A percentile compares a stretch with the other conserved stretches of the same genome.
phyloP scores from a whole-genome alignment of 306 rosid species.

The Prunus padus region DNA sequence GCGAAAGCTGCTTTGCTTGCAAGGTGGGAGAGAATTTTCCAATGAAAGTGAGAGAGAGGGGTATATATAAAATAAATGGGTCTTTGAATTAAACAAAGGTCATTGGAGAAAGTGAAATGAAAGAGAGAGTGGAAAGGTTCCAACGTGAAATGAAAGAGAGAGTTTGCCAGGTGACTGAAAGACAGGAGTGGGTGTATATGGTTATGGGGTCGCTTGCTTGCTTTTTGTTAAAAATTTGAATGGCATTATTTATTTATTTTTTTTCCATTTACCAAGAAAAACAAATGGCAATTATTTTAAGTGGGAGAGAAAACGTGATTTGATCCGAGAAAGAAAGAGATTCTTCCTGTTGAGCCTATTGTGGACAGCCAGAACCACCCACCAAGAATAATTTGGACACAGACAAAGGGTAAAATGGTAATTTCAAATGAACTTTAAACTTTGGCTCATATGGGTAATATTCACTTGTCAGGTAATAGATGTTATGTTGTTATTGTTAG shows the following conservation, averaged over 20 bases:
- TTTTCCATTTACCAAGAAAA: neutral
- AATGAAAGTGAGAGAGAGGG: neutral
- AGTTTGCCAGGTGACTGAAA: constrained; percentile 5
- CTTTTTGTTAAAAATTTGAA: neutral
- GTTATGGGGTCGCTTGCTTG: constrained; percentile 19
- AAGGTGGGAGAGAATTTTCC: constrained; percentile 55
- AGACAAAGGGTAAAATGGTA: no score
- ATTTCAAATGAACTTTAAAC: no score
- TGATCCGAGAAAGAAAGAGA: constrained; percentile 3
- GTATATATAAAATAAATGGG: neutral
- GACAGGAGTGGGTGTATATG: neutral
- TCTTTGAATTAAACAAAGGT: neutral
- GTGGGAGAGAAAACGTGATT: constrained; percentile 2
- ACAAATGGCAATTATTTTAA: neutral
- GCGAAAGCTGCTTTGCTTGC: constrained; percentile 68
- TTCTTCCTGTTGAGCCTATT: constrained; percentile 15
- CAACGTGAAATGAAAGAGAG: no score
- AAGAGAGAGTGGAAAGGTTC: no score
- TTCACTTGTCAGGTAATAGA: no score
- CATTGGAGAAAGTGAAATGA: constrained; percentile 24
- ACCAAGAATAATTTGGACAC: no score
- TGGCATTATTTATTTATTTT: neutral
- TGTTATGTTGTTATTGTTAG: no score
- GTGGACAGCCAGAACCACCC: constrained; percentile 21
- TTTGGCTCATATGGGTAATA: no score